Evolutionary conservation across 1,284 basidiomycete genomes (phyloP).

Genomic region (Irpex lacteus): DNA sequence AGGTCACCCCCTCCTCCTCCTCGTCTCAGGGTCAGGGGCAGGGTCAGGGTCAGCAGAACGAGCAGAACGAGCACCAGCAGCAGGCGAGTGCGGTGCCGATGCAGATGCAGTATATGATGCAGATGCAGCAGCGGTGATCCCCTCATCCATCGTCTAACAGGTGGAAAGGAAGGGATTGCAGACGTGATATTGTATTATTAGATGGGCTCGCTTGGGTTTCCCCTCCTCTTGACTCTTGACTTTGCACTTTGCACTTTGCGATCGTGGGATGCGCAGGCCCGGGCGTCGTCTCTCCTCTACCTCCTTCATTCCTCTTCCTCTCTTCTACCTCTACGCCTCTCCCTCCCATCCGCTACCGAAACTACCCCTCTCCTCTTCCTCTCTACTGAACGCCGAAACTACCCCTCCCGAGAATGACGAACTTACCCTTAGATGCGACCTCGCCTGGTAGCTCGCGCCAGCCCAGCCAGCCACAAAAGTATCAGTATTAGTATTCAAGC

Average conservation of each 20-base stretch:
- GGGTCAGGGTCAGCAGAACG: no score
- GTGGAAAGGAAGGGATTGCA: not conserved
- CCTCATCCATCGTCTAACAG: not conserved
- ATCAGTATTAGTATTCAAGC: not conserved
- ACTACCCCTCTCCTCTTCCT: no score
- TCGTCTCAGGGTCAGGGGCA: conserved; percentile 1
- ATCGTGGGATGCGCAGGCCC: no score
- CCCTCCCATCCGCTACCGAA: no score
- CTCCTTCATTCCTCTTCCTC: no score
- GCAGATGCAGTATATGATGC: conserved; percentile 16
- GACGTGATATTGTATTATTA: conserved; percentile 1
- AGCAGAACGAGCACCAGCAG: conserved; percentile 4
- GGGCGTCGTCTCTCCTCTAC: not conserved
- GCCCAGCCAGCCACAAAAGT: conserved; percentile 4
- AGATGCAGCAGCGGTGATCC: conserved; percentile 12
- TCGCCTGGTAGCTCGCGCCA: conserved; percentile 1
- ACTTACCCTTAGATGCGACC: not conserved
- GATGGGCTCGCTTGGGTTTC: not conserved
- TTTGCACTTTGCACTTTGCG: not conserved
- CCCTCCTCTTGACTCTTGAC: not conserved
- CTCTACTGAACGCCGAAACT: no score
- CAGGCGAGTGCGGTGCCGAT: not conserved
- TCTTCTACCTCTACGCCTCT: not conserved
- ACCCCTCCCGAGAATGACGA: no score
- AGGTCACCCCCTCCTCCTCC: not conserved